Conservation (phyloP, 371 early-diverging fungal species). For the Actinomortierella ambigua region DNA sequence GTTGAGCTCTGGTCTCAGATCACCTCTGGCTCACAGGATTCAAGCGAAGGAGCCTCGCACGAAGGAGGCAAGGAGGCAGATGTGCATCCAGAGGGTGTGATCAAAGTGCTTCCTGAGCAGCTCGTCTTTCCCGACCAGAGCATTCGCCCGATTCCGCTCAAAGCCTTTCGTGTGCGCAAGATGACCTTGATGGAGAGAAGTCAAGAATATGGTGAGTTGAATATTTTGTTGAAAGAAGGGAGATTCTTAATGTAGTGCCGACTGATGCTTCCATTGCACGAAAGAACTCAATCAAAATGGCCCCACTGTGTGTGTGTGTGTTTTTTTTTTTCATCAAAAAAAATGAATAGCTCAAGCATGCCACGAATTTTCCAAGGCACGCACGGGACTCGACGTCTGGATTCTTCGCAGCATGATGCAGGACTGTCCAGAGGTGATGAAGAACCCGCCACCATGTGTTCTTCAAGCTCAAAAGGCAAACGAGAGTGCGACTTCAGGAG, state of each 20-base stretch:
- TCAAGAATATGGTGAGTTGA: constrained; percentile 12
- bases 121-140: constrained; percentile 38
- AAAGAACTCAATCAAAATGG: too few relatives aligned
- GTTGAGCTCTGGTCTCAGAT: background rate
- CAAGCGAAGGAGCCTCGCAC: too few relatives aligned
- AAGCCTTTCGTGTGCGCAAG: constrained; percentile 30
- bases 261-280: too few relatives aligned
- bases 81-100: too few relatives aligned
- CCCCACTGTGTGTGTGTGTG: too few relatives aligned
- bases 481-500: too few relatives aligned
- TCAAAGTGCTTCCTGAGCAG: constrained; percentile 11
- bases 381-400: constrained; percentile 38
- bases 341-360: constrained; percentile 14
- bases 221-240: background rate
- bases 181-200: constrained; percentile 26
- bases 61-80: too few relatives aligned
- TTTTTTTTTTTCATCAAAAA: background rate
- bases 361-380: constrained; percentile 31
- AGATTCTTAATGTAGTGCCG: too few relatives aligned
- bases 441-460: too few relatives aligned
- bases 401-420: constrained; percentile 37
- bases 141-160: constrained; percentile 30
- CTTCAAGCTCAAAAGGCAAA: too few relatives aligned
- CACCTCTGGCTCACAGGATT: too few relatives aligned
- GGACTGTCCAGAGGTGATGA: constrained; percentile 34